A percentile compares a stretch with the other conserved stretches of the same genome.
These are phyloP conservation scores for Phytopythium litorale DNA, from an alignment of 352 stramenopile genomes.

Conservation along the genomic window DNA sequence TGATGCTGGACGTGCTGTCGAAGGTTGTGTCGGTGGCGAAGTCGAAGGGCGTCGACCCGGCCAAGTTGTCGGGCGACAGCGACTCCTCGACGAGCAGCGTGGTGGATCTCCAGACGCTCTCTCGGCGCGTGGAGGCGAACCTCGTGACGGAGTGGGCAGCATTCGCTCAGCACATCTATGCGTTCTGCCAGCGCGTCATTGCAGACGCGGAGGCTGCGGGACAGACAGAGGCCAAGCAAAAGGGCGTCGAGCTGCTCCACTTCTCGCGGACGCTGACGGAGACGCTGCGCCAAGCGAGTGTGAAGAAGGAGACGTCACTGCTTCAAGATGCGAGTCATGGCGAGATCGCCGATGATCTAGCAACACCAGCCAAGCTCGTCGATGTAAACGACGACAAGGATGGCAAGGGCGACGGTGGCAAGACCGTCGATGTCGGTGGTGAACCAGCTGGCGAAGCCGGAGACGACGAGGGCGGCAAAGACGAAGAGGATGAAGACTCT, in stretches of 20 bases:
- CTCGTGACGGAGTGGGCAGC: slow-evolving; percentile 55
- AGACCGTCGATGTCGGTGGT: slow-evolving; percentile 6
- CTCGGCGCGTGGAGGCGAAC: slow-evolving; percentile 28
- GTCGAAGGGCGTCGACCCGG: slow-evolving; percentile 62
- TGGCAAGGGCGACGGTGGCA: not conserved
- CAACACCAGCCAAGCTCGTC: too few species aligned
- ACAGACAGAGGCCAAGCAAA: slow-evolving; percentile 56
- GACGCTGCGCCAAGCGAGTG: slow-evolving; percentile 61
- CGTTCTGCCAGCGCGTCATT: slow-evolving; percentile 75
- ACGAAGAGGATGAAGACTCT: not conserved
- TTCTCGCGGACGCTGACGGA: slow-evolving; percentile 73
- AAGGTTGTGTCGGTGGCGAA: slow-evolving; percentile 80
- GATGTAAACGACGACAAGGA: not conserved
- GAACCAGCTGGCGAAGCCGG: not conserved
- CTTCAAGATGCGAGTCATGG: slow-evolving; percentile 15
- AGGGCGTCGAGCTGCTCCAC: slow-evolving; percentile 69
- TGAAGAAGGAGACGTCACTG: slow-evolving; percentile 60
- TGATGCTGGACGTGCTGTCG: slow-evolving; percentile 76
- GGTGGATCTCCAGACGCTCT: slow-evolving; percentile 55
- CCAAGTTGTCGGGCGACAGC: slow-evolving; percentile 36
- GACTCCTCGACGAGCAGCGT: slow-evolving; percentile 13
- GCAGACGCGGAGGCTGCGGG: slow-evolving; percentile 44
- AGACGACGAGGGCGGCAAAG: too few species aligned
- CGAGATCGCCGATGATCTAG: not conserved
- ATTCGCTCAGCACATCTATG: slow-evolving; percentile 67